Base-by-base conservation (phyloP, 1,139 yeast species). In the Wickerhamomyces sp. region DNA sequence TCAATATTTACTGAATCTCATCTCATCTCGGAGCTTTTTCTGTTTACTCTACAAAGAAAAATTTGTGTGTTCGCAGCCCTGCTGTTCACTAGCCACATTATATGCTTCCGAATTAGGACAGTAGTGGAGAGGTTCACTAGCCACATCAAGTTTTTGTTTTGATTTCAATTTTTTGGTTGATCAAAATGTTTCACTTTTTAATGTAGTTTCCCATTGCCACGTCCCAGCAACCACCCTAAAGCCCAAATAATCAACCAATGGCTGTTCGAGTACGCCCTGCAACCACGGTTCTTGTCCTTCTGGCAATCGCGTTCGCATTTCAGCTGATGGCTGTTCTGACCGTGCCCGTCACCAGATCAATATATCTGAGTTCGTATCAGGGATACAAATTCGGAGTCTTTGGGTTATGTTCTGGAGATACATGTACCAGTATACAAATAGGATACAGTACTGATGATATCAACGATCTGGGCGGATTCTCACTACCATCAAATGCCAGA, bases 301-400 rank as follows among this genome's bases (percentile, higher is more conserved):
- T 77, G 39, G 59, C 68, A 10, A 58, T 76, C 7, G 75, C 84
- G 7, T 73, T 79, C 57, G 76, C 70, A 7, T 66, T 81, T 41
- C 81, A 79, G 56, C 62, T 80, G 31, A 58, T 80, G 3, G 73
- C 84, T 7, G 73, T 79, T 27, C 54, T 81, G 13, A 71, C 90
- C 1, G 87, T 81, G 7, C 93, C 93, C 0, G 70, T 84, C 36
- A 77, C 86, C 5, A 63, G 64, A 13, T 58, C 62, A 29, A 69
- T 81, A 39, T 66, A 77, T 5, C 66, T 82, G 13, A 73, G 83
- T 40, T 65, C 72, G 11, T 72, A 67, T 53, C 67, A 69, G 27
- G 78, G 74, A 42, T 72, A 73, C 59, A 69, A 76, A 45, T 93
- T 84, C 63, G 99, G 99, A 6, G 89, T 88, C 1, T 87, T 91